These are phyloP conservation scores for Beauveria caledonica DNA, from an alignment of 2,329 filamentous ascomycete species.

Conservation along the genomic window DNA sequence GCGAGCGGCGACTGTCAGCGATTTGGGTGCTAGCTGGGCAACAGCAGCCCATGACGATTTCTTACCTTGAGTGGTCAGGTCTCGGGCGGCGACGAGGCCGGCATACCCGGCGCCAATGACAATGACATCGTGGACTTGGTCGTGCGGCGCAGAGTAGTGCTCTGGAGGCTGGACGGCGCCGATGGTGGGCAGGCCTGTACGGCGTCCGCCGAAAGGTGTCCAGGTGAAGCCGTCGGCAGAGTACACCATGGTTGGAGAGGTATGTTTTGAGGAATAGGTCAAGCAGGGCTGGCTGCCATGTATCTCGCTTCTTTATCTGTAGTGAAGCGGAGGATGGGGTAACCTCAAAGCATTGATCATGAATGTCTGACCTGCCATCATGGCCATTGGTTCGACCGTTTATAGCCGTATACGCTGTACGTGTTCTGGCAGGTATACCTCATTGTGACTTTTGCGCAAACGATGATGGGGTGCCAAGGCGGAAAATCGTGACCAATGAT, in stretches of 20 bases:
- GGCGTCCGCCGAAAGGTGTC: not conserved
- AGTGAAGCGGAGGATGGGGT: no score
- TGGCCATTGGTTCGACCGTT: not conserved
- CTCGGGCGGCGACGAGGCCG: constrained; percentile 23
- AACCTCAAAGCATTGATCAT: no score
- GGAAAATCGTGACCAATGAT: not conserved
- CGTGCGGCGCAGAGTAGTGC: not conserved
- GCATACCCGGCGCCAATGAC: constrained; percentile 22
- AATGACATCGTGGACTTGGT: constrained; percentile 12
- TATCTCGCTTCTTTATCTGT: no score
- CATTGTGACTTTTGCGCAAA: not conserved
- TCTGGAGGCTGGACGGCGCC: not conserved
- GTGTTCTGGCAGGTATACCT: not conserved
- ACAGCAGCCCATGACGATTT: not conserved
- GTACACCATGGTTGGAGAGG: not conserved
- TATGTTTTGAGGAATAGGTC: no score
- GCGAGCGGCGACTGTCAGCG: not conserved
- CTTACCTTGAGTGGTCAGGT: constrained; percentile 19
- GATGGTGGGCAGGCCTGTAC: not conserved
- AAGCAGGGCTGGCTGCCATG: no score
- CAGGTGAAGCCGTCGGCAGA: not conserved
- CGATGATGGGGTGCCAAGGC: not conserved
- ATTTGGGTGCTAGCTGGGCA: not conserved
- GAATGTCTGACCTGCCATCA: not conserved
- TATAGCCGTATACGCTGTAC: not conserved